These are phyloP conservation scores for Plenodomus tracheiphilus DNA, from an alignment of 2,329 filamentous ascomycete genomes.

Conservation along the genomic window DNA sequence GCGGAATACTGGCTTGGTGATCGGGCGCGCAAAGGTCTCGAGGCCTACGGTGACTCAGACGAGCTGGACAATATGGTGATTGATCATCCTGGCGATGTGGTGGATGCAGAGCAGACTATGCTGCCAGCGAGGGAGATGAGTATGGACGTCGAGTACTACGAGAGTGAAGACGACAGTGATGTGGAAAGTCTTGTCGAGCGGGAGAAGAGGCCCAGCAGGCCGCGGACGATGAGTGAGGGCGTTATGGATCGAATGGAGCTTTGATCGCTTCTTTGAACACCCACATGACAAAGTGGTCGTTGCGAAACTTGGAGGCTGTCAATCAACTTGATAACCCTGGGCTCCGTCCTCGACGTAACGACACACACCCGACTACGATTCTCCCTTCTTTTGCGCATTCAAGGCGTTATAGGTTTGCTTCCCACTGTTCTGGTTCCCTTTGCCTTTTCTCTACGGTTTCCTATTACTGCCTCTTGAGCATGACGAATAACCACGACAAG, in stretches of 20 bases:
- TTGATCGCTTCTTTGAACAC: conserved; percentile 21
- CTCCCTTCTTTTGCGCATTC: not conserved
- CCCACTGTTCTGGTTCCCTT: not conserved
- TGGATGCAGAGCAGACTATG: conserved; percentile 46
- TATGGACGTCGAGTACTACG: conserved; percentile 35
- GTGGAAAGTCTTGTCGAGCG: conserved; percentile 34
- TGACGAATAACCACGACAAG: conserved; percentile 15
- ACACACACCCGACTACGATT: not conserved
- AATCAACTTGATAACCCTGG: conserved; percentile 3
- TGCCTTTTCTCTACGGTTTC: conserved; percentile 4
- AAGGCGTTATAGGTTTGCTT: conserved; percentile 1
- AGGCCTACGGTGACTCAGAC: conserved; percentile 50
- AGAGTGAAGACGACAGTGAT: conserved; percentile 39
- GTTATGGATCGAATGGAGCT: conserved; percentile 59
- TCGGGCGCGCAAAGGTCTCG: conserved; percentile 52
- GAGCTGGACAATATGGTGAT: conserved; percentile 48
- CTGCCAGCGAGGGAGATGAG: conserved; percentile 34
- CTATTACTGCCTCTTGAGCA: conserved; percentile 23
- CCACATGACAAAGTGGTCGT: not conserved
- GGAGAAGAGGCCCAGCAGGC: conserved; percentile 46
- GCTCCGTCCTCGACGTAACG: not conserved
- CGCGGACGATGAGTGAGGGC: conserved; percentile 58
- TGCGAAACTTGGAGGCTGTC: not conserved
- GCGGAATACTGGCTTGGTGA: conserved; percentile 88
- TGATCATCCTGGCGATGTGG: conserved; percentile 42